Conservation (phyloP, 176 grass and related monocot species). For the Stipa capillata region DNA sequence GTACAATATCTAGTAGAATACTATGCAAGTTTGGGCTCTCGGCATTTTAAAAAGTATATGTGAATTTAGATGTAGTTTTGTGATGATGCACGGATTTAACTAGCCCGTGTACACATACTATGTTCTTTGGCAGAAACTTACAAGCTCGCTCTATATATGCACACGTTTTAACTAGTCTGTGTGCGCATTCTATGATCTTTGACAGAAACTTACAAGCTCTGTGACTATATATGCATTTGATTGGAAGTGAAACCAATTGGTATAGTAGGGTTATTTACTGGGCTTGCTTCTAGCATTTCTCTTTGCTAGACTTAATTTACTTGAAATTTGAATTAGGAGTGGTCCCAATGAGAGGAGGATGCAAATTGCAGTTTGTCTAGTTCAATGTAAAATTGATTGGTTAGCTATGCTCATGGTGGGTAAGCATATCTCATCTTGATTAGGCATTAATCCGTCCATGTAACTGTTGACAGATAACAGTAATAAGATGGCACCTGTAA, state of each 20-base stretch:
- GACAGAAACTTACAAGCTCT: neutral
- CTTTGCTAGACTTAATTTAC: neutral
- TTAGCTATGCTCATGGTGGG: neutral
- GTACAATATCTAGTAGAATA: neutral
- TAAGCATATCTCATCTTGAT: neutral
- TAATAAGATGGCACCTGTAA: conserved; percentile 53
- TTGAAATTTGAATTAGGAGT: neutral
- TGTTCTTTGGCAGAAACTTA: neutral
- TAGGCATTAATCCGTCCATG: neutral
- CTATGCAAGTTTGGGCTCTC: neutral
- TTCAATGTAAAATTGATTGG: neutral
- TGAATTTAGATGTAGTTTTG: neutral
- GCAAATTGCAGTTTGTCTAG: neutral
- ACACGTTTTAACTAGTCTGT: neutral
- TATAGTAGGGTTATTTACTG: neutral
- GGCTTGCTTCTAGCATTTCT: neutral
- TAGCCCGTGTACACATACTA: neutral
- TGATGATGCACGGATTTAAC: neutral
- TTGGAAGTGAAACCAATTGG: neutral
- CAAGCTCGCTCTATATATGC: neutral
- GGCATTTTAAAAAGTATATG: neutral
- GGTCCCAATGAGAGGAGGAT: neutral
- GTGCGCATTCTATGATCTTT: neutral
- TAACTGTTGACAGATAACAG: neutral
- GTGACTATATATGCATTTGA: neutral